Evolutionary conservation across 163 green algal species (phyloP), one percentile per base, ranked within the genome.

Genomic region (Trebouxiophyceae sp.): DNA sequence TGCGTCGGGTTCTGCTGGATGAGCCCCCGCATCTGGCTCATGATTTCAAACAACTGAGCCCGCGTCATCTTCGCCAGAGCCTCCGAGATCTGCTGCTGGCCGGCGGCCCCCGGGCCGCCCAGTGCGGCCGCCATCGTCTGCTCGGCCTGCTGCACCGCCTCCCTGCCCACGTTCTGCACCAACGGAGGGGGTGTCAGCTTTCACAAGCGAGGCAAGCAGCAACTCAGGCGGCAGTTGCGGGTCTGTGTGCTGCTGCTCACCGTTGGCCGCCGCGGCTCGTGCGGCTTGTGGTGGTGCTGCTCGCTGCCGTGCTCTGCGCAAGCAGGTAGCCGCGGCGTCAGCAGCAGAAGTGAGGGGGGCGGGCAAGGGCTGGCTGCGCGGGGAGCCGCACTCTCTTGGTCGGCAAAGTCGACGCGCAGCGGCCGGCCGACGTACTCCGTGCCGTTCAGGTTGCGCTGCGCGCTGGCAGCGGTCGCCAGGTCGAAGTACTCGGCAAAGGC

Each of bases 401-500:
- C 91, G 16, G 90, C 87, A 80, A 89, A 97, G 56, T 93, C 83
- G 16, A 98, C 90, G 1, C 88, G 72, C 19, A 98, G 77, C 24
- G 72, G 71, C 19, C 93, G 73, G 28, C 91, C 92, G 60, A 86
- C 54, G n/a, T 83, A 44, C 16, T 96, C 88, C 26, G 79, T 75
- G 45, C 81, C 81, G 65, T 90, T 89, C 34, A 98, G 71, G 75
- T 97, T 96, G 33, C 91, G 77, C 29, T 91, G 81, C 1, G 89
- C 88, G 57, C 78, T 90, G 69, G 95, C 75, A 19, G 93, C 93
- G n/a, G 86, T 93, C 45, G 81, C 72, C 12, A 85, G 77, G 77
- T 98, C 93, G 58, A 81, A 86, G 69, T 86, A 98, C 68, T 98
- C 93, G 33, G 83, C 87, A 54, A 98, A 98, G 0, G 85, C 93